Evolutionary conservation across 2,329 filamentous ascomycete genomes (phyloP), one percentile per base, ranked within the genome.

Genomic region (Coniella lustricola): DNA sequence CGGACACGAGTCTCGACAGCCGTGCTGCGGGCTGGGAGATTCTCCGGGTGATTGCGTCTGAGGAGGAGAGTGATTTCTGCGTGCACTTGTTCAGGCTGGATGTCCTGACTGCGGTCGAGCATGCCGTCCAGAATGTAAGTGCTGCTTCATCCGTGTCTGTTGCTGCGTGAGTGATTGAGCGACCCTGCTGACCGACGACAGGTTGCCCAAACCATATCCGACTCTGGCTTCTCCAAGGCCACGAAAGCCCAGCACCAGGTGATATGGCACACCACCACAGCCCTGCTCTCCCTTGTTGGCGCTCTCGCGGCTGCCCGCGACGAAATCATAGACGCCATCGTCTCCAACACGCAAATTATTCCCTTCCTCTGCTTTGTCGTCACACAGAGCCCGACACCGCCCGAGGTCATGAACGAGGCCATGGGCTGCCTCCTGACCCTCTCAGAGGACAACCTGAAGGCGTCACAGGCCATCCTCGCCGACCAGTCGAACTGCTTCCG

Each of bases 1-100:
- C 79, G 20, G 82, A 86, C 59, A 67, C 74, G 33, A 78, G 72
- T 49, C 67, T 83, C 45, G 81, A 85, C 64, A 80, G 79, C 56
- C 73, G 78, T 41, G 77, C 80, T 37, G 78, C 81, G 17, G 82
- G 80, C n/a, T 86, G 82, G 82, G 75, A 77, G 12, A 82, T 85
- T 54, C 66, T 86, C 45, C 73, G 75, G 54, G 73, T 79, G 36
- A 68, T 86, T 46, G 77, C 75, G 2, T 68, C 77, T 53, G 76
- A 83, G 58, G 82, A 85, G 61, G 81, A 83, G 56, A 68, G 75
- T 12, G 82, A 84, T 57, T 85, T 85, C 51, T 82, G 79, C 54
- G 67, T 85, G 17, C 81, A 85, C 56, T 62, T 86, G 49, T 84
- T 75, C 57, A 69, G 82, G 37, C 67, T 77, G 22, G 81, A 84